A percentile compares a stretch with the other conserved stretches of the same genome.
These are phyloP conservation scores for Perkinsus olseni DNA, from an alignment of 169 alveolate genomes.

Conservation along the genomic window DNA sequence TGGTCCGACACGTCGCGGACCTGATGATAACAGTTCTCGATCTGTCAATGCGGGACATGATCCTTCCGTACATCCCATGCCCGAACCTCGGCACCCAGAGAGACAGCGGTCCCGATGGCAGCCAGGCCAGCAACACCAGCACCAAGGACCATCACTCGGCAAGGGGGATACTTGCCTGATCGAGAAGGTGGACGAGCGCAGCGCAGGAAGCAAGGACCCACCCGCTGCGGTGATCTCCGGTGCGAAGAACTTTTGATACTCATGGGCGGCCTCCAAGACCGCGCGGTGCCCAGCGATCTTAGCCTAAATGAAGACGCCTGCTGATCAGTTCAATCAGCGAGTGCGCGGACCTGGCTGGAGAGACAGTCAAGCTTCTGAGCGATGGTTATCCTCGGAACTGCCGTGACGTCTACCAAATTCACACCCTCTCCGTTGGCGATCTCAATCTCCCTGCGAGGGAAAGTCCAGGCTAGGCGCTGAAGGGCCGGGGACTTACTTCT, in stretches of 20 bases:
- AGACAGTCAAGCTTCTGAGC: constrained; percentile 84
- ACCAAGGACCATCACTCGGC: constrained; percentile 84
- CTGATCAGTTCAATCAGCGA: constrained; percentile 32
- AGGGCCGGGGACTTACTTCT: no score
- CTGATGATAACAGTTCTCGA: constrained; percentile 62
- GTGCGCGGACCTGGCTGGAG: constrained; percentile 76
- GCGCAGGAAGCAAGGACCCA: not conserved
- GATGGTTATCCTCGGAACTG: constrained; percentile 78
- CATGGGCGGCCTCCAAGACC: constrained; percentile 80
- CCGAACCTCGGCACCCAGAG: constrained; percentile 76
- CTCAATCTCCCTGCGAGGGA: not conserved
- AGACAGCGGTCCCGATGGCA: constrained; percentile 84
- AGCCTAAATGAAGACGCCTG: not conserved
- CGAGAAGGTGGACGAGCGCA: not conserved
- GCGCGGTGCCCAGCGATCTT: constrained; percentile 61
- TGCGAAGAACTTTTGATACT: constrained; percentile 70
- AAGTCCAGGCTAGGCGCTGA: no score
- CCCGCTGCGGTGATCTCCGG: constrained; percentile 87
- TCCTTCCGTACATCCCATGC: constrained; percentile 63
- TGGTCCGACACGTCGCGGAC: constrained; percentile 54
- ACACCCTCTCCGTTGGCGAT: not conserved
- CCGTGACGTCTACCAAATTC: not conserved
- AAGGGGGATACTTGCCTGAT: constrained; percentile 61
- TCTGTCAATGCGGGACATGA: constrained; percentile 43
- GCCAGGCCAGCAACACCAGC: constrained; percentile 94